phyloP scores from a whole-genome alignment of 2,329 filamentous ascomycete species.

The Zopfia rhizophila region DNA sequence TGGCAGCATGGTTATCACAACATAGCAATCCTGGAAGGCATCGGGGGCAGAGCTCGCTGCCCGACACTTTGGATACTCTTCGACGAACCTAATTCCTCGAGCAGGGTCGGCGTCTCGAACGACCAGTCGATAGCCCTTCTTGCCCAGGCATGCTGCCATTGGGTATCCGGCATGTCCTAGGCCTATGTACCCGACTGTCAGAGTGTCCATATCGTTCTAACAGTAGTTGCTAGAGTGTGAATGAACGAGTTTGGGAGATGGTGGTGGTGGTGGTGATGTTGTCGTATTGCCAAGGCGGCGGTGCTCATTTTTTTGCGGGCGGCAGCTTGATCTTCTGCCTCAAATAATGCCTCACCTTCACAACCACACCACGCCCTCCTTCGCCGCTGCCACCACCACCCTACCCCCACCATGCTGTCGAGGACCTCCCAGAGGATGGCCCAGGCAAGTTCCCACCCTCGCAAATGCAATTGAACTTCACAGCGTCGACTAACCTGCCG shows the following conservation, averaged over 20 bases:
- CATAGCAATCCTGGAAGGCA: conserved; percentile 28
- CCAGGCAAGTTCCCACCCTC: conserved; percentile 54
- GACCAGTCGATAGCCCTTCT: conserved; percentile 27
- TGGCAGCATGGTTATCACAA: conserved; percentile 34
- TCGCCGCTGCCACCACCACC: too few relatives aligned
- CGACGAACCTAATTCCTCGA: conserved; percentile 28
- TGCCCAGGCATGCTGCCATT: conserved; percentile 31
- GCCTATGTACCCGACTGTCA: conserved; percentile 29
- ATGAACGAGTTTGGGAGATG: conserved; percentile 9
- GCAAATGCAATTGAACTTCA: conserved; percentile 35
- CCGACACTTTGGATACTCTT: conserved; percentile 28
- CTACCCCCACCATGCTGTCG: conserved; percentile 54
- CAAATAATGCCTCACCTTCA: conserved; percentile 53
- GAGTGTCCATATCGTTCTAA: conserved; percentile 24
- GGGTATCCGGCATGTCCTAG: conserved; percentile 32
- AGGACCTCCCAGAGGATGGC: conserved; percentile 58
- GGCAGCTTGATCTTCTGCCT: conserved; percentile 46
- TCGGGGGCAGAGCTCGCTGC: conserved; percentile 23
- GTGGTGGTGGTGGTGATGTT: conserved; percentile 33
- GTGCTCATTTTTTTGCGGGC: conserved; percentile 45
- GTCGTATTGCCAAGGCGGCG: conserved; percentile 40
- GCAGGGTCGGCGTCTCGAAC: conserved; percentile 31
- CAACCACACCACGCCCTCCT: conserved; percentile 33
- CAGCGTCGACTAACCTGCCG: conserved; percentile 35
- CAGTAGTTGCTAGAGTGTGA: conserved; percentile 16